Conservation (phyloP, 164 flowering plant species). For the Macadamia integrifolia region DNA sequence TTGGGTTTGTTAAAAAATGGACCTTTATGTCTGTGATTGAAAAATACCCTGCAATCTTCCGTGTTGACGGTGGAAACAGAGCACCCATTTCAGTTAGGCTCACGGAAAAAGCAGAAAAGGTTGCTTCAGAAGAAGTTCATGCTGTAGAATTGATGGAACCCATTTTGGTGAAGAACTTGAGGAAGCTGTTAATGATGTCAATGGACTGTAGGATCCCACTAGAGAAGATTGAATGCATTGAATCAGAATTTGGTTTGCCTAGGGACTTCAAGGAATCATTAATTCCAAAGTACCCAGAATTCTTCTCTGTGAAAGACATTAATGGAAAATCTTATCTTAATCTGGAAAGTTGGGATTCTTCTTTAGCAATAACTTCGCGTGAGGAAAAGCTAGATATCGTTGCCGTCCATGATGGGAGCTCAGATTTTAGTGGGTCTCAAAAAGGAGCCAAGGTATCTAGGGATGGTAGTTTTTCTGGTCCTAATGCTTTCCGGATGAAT, state of each 20-base stretch:
- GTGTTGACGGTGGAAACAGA: conserved; percentile 49
- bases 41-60: conserved; percentile 74
- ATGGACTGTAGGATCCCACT: conserved; percentile 78
- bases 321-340: conserved; percentile 54
- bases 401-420: conserved; percentile 22
- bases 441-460: conserved; percentile 39
- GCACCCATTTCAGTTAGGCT: conserved; percentile 57
- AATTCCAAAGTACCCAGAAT: conserved; percentile 70
- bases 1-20: conserved; percentile 91
- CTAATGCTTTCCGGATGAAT: conserved; percentile 53
- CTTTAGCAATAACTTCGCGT: conserved; percentile 69
- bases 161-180: conserved; percentile 66
- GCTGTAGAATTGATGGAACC: conserved; percentile 68
- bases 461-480: conserved; percentile 80
- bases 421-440: conserved; percentile 6
- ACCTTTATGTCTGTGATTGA: conserved; percentile 79
- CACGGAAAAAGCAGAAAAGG: conserved; percentile 49
- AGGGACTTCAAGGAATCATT: conserved; percentile 43
- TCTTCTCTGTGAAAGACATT: conserved; percentile 50
- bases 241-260: conserved; percentile 69
- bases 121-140: conserved; percentile 47
- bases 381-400: conserved; percentile 45
- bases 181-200: conserved; percentile 88
- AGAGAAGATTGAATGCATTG: conserved; percentile 57
- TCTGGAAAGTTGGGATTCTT: conserved; percentile 89